Base-by-base conservation (phyloP, 257 asterid species). In the Coffea eugenioides region DNA sequence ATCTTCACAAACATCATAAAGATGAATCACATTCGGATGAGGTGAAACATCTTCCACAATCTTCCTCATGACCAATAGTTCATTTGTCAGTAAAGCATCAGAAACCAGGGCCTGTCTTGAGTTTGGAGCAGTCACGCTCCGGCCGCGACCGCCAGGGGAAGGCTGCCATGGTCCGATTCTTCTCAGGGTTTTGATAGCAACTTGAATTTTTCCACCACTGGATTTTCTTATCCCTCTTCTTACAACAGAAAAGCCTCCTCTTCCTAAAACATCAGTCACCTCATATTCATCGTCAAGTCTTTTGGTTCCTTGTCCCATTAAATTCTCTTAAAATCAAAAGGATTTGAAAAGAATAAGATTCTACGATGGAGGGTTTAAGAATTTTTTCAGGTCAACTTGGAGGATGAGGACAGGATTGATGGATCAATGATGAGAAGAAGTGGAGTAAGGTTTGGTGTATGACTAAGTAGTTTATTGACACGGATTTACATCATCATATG, bases 231-330 rank as follows among this genome's bases (percentile, higher is more conserved):
- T 81, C 12, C 98, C 97, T 87, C 83, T 84, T 71, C 97, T 74
- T 5, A 93, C 98, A 12, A 93, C 90, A 0, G 98, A 93, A 84
- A 93, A 93, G 11, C 98, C 98, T 59, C 98, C 98, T 61, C 97
- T 70, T 12, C 98, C 98, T 43, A 93, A 51, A 10, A 93, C 80
- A 12, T 92, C 98, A 31, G 76, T 67, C 46, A 93, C 92, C 83
- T 90, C 93, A 61, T 93, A 93, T 70, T 93, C 97, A 82, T 90
- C 92, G 2, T 81, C 36, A 2, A 93, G 73, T 78, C 80, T 88
- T 83, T 84, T 83, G 3, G 78, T 73, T 79, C 82, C 92, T 9
- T 87, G 88, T 73, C 88, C 93, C 96, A 89, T 89, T 4, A 82
- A 62, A 43, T 5, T 69, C 51, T 15, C 70, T 36, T 64, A 49